Conservation (phyloP, 768 basidiomycete genomes). For the Mycena haematopus region DNA sequence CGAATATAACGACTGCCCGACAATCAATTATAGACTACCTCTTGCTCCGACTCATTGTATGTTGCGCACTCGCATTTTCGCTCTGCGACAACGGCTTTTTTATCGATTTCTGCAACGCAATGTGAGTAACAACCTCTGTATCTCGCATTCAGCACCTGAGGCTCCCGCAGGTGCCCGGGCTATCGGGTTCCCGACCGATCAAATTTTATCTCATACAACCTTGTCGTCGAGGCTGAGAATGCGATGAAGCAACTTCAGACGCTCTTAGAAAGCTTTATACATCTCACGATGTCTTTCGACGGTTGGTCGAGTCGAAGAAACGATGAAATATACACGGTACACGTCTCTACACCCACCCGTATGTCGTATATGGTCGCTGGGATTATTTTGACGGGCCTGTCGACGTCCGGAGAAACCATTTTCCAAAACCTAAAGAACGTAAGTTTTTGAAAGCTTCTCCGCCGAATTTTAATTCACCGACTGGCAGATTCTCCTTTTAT, state of each 20-base stretch:
- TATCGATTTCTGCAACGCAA: slow-evolving; percentile 16
- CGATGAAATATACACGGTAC: slow-evolving; percentile 23
- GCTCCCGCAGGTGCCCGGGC: slow-evolving; percentile 9
- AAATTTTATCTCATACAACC: slow-evolving; percentile 8
- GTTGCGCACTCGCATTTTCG: slow-evolving; percentile 20
- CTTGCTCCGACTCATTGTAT: slow-evolving; percentile 15
- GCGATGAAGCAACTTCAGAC: slow-evolving; percentile 2
- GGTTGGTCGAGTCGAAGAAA: slow-evolving; percentile 18
- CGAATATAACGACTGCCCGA: not conserved
- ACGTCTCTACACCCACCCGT: slow-evolving; percentile 17
- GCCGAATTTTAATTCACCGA: not conserved
- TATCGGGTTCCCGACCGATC: slow-evolving; percentile 19
- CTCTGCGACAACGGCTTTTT: slow-evolving; percentile 25
- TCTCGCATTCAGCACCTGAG: not conserved
- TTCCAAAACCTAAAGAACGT: slow-evolving; percentile 1
- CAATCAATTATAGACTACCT: slow-evolving; percentile 19
- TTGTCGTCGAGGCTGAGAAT: slow-evolving; percentile 7
- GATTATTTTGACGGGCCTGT: slow-evolving; percentile 12
- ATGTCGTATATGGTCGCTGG: slow-evolving; percentile 18
- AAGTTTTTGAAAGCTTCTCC: not conserved
- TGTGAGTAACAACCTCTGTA: not conserved
- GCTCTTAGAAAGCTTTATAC: slow-evolving; percentile 3
- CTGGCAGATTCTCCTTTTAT: slow-evolving; percentile 15
- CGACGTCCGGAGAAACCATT: slow-evolving; percentile 5
- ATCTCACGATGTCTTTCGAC: slow-evolving; percentile 23